Base-by-base conservation (phyloP, 495 filamentous ascomycete genomes). In the Parathielavia appendiculata region DNA sequence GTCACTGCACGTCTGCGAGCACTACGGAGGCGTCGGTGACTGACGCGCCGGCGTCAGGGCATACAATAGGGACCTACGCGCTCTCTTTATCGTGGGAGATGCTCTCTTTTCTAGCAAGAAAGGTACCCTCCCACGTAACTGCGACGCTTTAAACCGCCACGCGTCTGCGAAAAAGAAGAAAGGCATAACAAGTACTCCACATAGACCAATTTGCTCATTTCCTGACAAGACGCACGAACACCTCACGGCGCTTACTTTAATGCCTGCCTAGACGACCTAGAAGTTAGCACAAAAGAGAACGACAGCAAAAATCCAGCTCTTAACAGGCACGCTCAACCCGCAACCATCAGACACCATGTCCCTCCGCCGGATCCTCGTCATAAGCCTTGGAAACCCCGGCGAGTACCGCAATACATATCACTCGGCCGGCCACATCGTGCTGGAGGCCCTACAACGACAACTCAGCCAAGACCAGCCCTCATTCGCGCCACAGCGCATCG, bases 351-450 rank as follows among this genome's bases (percentile, higher is more conserved):
- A 47, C 45, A 46, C 10, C 54, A 72, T 71, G 68, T 61, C 66
- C 9, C 44, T 66, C 35, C 62, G 67, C 26, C 75, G 70, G 12
- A 58, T 82, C 71, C 56, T 87, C 71, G 54, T 80, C 52, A 44
- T 80, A 63, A 73, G 76, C 65, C 60, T 79, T 62, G 73, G 76
- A 60, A 75, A 79, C 59, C 70, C 72, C 49, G 67, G 76, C 16
- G 73, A 78, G 32, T 88, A 90, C 70, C 76, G 75, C 54, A 73
- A 80, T 50, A 92, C 87, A n/a, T 85, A 87, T 13, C 91, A 96
- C 73, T 88, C 82, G 56, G 86, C 89, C 36, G 91, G 90, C 52
- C 88, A 95, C 73, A 73, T 80, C 51, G 80, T 89, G 19, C 82
- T 92, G 62, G 69, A 77, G 32, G 75, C 80, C 9, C 61, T 89